Conservation (phyloP, 192 early-diverging fungal genomes). For the Coemansia sp. region DNA sequence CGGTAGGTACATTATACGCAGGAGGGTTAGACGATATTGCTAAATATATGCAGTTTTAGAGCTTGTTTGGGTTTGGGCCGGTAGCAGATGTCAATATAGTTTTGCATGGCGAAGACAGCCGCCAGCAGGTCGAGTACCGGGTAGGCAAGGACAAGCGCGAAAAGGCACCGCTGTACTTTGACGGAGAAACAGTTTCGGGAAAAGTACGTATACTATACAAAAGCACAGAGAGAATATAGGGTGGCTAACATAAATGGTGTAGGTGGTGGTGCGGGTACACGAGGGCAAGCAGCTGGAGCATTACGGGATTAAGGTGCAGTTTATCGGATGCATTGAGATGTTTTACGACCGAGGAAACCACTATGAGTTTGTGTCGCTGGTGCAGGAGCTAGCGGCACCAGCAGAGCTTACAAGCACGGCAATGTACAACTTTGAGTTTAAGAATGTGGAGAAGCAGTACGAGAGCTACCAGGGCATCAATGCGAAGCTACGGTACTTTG, state of each 20-base stretch:
- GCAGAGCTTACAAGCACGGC: slow-evolving; percentile 82
- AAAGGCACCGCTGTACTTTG: slow-evolving; percentile 92
- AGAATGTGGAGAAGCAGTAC: slow-evolving; percentile 99
- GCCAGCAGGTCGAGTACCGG: slow-evolving; percentile 92
- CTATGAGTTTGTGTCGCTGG: slow-evolving; percentile 89
- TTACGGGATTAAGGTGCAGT: slow-evolving; percentile 97
- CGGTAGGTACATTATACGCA: slow-evolving; percentile 24
- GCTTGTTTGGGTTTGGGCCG: slow-evolving; percentile 76
- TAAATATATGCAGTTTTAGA: slow-evolving; percentile 20
- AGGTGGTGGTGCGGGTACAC: slow-evolving; percentile 49
- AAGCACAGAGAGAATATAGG: background rate
- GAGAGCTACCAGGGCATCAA: slow-evolving; percentile 98
- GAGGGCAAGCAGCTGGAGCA: slow-evolving; percentile 97
- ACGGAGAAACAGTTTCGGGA: slow-evolving; percentile 90
- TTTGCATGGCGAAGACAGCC: slow-evolving; percentile 79
- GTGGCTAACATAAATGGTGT: slow-evolving; percentile 2
- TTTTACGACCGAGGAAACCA: slow-evolving; percentile 95
- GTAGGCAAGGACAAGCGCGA: slow-evolving; percentile 90
- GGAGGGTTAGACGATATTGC: background rate
- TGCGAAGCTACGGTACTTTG: slow-evolving; percentile 96
- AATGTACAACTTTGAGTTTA: slow-evolving; percentile 94
- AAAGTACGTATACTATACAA: slow-evolving; percentile 61
- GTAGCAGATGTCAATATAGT: slow-evolving; percentile 86
- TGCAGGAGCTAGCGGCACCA: slow-evolving; percentile 92
- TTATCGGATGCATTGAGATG: slow-evolving; percentile 96